These are phyloP conservation scores for Pythium chondricola DNA, from an alignment of 352 stramenopile species.

Conservation along the genomic window DNA sequence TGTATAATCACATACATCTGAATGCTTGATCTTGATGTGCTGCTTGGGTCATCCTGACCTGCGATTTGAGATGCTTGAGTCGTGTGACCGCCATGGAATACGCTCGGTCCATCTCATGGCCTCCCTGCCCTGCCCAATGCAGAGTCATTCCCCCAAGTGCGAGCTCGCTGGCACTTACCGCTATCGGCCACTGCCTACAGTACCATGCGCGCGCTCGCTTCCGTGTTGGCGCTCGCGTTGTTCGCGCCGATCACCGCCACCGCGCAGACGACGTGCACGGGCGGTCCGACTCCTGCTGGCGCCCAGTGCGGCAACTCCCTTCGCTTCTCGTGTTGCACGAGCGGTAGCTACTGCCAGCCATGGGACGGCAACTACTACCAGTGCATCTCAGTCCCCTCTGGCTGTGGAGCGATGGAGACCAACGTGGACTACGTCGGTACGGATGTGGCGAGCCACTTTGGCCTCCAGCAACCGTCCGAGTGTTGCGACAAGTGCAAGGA, in stretches of 20 bases:
- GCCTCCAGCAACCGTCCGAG: slow-evolving; percentile 21
- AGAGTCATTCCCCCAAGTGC: not conserved
- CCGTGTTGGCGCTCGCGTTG: not conserved
- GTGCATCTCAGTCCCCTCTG: slow-evolving; percentile 29
- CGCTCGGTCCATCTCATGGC: too few relatives aligned
- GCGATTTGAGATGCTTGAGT: too few relatives aligned
- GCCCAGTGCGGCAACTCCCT: slow-evolving; percentile 31
- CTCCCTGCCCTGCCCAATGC: too few relatives aligned
- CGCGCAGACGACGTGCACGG: slow-evolving; percentile 6
- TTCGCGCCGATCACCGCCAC: not conserved
- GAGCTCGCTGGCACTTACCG: not conserved
- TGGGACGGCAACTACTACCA: slow-evolving; percentile 53
- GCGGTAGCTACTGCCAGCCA: slow-evolving; percentile 34
- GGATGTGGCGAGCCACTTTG: slow-evolving; percentile 27
- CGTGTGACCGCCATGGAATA: too few relatives aligned
- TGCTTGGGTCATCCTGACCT: too few relatives aligned
- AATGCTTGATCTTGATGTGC: too few relatives aligned
- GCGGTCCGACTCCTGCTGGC: not conserved
- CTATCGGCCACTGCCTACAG: not conserved
- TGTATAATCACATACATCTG: too few relatives aligned
- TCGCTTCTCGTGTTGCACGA: slow-evolving; percentile 29
- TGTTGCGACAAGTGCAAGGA: slow-evolving; percentile 39
- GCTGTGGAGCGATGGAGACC: slow-evolving; percentile 31
- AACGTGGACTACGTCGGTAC: slow-evolving; percentile 35
- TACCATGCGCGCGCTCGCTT: not conserved